phyloP scores from a whole-genome alignment of 257 asterid species.

The Scutellaria barbata region DNA sequence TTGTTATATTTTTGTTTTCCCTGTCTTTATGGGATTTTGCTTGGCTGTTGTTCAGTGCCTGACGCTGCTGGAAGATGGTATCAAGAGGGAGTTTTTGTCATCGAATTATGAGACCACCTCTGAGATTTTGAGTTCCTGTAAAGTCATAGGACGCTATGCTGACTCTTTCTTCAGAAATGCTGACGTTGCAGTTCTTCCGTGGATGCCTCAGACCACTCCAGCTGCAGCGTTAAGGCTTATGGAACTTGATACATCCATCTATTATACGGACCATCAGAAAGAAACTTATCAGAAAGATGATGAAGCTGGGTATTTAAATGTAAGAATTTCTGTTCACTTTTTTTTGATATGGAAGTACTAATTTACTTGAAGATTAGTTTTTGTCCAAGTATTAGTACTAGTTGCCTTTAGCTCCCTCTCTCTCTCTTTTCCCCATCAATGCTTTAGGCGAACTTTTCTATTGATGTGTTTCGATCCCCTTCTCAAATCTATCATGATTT shows the following conservation, averaged over 20 bases:
- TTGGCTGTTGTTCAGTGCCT: constrained; percentile 49
- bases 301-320: constrained; percentile 46
- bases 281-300: constrained; percentile 46
- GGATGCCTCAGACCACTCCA: constrained; percentile 79
- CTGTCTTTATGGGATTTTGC: constrained; percentile 17
- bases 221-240: constrained; percentile 82
- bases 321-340: constrained; percentile 39
- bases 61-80: constrained; percentile 64
- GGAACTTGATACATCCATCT: constrained; percentile 77
- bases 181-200: constrained; percentile 61
- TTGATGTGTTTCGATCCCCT: neutral
- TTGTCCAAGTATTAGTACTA: neutral
- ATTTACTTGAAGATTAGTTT: neutral
- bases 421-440: neutral
- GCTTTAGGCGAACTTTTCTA: neutral
- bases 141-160: constrained; percentile 28
- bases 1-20: neutral
- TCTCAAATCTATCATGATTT: neutral
- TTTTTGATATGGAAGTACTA: neutral
- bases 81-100: constrained; percentile 64
- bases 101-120: constrained; percentile 58
- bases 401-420: neutral
- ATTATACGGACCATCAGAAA: constrained; percentile 53
- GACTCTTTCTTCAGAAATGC: constrained; percentile 40
- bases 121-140: constrained; percentile 54